phyloP scores from a whole-genome alignment of 1,284 basidiomycete genomes.

The Cronartium quercuum region DNA sequence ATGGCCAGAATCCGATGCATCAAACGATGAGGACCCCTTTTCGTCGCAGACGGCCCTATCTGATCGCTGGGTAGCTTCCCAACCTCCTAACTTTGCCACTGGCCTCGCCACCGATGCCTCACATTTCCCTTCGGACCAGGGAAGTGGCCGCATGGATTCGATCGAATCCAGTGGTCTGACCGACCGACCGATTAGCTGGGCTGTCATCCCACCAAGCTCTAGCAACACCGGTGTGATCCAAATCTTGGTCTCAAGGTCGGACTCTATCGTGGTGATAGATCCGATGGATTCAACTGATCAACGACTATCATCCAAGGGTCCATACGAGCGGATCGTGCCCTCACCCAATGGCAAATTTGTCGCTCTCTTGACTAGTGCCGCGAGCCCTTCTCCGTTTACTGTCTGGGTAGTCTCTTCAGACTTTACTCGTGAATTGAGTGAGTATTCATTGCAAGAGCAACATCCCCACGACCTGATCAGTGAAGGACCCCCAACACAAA shows the following conservation, averaged over 20 bases:
- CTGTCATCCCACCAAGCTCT: constrained; percentile 21
- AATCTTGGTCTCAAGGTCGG: neutral
- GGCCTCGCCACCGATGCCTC: neutral
- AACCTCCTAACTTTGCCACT: neutral
- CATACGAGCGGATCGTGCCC: constrained; percentile 75
- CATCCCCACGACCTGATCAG: constrained; percentile 47
- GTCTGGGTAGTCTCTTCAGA: constrained; percentile 89
- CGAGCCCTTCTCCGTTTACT: constrained; percentile 52
- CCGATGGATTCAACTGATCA: constrained; percentile 8
- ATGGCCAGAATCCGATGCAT: constrained; percentile 19
- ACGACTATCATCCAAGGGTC: constrained; percentile 70
- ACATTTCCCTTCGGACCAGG: constrained; percentile 21
- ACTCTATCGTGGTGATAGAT: neutral
- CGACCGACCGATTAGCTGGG: constrained; percentile 25
- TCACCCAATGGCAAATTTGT: constrained; percentile 91
- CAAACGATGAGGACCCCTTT: neutral
- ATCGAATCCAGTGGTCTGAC: constrained; percentile 14
- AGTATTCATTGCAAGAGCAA: constrained; percentile 58
- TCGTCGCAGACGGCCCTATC: constrained; percentile 1
- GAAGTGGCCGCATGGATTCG: constrained; percentile 39
- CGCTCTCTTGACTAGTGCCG: constrained; percentile 64
- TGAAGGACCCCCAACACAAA: constrained; percentile 52
- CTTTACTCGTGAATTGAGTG: constrained; percentile 79
- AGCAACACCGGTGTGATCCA: constrained; percentile 9
- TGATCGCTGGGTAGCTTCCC: neutral